Conservation (phyloP, 257 asterid species). For the Solanum paucissectum region DNA sequence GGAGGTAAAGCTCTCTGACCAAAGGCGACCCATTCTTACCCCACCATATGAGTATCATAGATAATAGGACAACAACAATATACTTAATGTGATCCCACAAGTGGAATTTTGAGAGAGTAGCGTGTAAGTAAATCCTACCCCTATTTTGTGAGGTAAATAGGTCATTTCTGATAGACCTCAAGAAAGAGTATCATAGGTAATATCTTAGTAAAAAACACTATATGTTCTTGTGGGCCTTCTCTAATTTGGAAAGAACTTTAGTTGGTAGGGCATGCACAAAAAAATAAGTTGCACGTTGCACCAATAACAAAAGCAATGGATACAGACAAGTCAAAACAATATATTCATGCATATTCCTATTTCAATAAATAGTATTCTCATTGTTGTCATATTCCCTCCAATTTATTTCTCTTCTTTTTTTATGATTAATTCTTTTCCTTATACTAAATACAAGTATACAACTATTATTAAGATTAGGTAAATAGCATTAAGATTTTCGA, state of each 20-base stretch:
- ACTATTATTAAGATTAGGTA: neutral
- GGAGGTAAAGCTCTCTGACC: neutral
- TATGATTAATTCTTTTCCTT: neutral
- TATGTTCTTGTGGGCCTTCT: neutral
- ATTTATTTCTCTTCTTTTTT: neutral
- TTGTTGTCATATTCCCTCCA: neutral
- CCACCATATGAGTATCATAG: neutral
- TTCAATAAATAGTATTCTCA: neutral
- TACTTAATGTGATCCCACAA: neutral
- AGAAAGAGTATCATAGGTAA: neutral
- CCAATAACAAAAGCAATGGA: neutral
- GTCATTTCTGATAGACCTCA: neutral
- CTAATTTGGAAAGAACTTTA: neutral
- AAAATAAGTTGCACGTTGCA: neutral
- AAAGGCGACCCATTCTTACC: neutral
- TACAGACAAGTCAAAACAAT: neutral
- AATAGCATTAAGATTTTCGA: neutral
- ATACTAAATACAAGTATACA: neutral
- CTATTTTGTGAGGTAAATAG: neutral
- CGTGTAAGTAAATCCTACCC: neutral
- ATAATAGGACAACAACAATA: neutral
- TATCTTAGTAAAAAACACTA: neutral
- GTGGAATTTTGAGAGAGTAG: neutral
- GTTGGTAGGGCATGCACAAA: neutral
- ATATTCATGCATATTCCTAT: neutral